These are phyloP conservation scores for Rhododendron vialii DNA, from an alignment of 148 eudicot genomes.

Conservation along the genomic window DNA sequence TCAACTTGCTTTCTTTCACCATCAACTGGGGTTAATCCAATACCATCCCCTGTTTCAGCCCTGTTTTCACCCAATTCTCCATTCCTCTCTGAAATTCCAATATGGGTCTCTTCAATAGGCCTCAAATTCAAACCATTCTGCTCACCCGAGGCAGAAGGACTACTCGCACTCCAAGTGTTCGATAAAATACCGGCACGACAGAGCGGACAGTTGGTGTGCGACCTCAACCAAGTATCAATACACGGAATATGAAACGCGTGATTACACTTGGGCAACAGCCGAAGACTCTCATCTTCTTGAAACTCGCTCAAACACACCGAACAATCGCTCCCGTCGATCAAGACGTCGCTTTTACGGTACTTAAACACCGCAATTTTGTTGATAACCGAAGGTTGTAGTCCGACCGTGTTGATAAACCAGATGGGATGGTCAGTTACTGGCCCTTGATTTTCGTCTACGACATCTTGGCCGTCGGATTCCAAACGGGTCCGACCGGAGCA, in stretches of 20 bases:
- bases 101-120: slow-evolving; percentile 8
- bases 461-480: slow-evolving; percentile 1
- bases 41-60: slow-evolving; percentile 3
- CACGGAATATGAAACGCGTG: slow-evolving; percentile 72
- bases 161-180: slow-evolving; percentile 5
- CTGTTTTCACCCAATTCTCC: slow-evolving; percentile 17
- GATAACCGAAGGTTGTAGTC: slow-evolving; percentile 47
- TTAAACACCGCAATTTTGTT: slow-evolving; percentile 38
- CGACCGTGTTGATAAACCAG: slow-evolving; percentile 57
- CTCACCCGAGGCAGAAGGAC: slow-evolving; percentile 18
- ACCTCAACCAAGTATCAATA: slow-evolving; percentile 66
- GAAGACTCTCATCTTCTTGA: slow-evolving; percentile 42
- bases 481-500: slow-evolving; percentile 17
- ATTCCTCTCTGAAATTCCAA: slow-evolving; percentile 21
- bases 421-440: slow-evolving; percentile 47
- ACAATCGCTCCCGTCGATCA: slow-evolving; percentile 52
- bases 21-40: not conserved
- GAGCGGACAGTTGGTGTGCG: slow-evolving; percentile 60
- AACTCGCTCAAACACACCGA: slow-evolving; percentile 58
- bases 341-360: slow-evolving; percentile 32
- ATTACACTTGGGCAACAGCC: slow-evolving; percentile 60
- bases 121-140: slow-evolving; percentile 12
- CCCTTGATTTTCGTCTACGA: slow-evolving; percentile 20
- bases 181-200: slow-evolving; percentile 49
- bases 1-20: slow-evolving; percentile 5